These are phyloP conservation scores for Thelonectria discophora DNA, from an alignment of 2,329 filamentous ascomycete species.

Conservation along the genomic window DNA sequence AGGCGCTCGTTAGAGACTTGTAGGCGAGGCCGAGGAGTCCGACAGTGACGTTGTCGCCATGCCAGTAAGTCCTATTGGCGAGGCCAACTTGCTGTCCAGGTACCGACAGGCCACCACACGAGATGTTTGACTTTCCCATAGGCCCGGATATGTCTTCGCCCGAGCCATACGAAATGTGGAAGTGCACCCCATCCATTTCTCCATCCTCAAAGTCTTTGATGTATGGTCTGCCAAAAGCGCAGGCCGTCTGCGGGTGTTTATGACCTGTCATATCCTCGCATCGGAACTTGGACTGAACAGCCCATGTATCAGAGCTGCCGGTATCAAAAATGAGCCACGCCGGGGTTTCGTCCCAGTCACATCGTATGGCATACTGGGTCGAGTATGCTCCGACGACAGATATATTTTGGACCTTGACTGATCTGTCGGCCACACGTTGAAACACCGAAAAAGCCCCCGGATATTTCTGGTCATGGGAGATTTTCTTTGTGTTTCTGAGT, in stretches of 20 bases:
- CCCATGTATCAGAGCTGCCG: conserved; percentile 63
- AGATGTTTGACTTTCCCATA: conserved; percentile 57
- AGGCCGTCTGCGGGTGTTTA: conserved; percentile 44
- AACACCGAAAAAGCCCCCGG: conserved; percentile 47
- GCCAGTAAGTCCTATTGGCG: conserved; percentile 60
- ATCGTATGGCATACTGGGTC: conserved; percentile 54
- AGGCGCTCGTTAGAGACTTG: conserved; percentile 59
- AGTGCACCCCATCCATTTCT: conserved; percentile 53
- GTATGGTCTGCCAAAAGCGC: conserved; percentile 53
- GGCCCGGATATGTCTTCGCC: conserved; percentile 58
- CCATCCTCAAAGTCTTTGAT: conserved; percentile 53
- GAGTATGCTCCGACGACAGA: conserved; percentile 50
- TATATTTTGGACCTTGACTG: conserved; percentile 49
- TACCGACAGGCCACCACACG: conserved; percentile 56
- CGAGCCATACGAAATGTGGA: conserved; percentile 58
- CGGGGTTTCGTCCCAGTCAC: conserved; percentile 50
- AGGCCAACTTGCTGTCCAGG: conserved; percentile 58
- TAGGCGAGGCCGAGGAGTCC: conserved; percentile 62
- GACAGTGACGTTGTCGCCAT: conserved; percentile 61
- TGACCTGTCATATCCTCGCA: conserved; percentile 52
- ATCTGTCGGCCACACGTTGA: conserved; percentile 28
- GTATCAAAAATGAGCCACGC: conserved; percentile 59
- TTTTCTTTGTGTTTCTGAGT: conserved; percentile 44
- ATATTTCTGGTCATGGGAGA: conserved; percentile 30
- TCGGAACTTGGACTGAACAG: conserved; percentile 50